Percentiles rank a stretch among this genome's conserved stretches.
phyloP scores from a whole-genome alignment of 1,284 basidiomycete species.

The Veloboletus limbatus region DNA sequence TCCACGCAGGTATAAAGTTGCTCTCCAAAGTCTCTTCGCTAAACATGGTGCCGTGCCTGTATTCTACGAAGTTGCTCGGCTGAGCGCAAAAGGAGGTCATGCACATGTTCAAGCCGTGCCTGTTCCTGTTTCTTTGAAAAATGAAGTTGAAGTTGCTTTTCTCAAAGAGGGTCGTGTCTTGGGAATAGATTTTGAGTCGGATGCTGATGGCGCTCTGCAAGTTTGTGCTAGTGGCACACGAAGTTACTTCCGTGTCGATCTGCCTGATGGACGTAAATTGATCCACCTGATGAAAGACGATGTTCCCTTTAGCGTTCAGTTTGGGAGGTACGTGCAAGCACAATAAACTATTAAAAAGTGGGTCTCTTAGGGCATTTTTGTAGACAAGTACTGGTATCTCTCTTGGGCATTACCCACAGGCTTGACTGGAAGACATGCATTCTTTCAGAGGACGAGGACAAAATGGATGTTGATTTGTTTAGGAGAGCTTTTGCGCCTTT shows the following conservation, averaged over 20 bases:
- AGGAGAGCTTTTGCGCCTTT: constrained; percentile 79
- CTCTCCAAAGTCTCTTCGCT: constrained; percentile 70
- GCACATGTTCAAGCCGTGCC: constrained; percentile 90
- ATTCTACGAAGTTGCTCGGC: constrained; percentile 84
- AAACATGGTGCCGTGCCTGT: constrained; percentile 69
- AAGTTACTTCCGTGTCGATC: constrained; percentile 87
- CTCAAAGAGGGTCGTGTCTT: constrained; percentile 57
- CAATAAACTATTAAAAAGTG: background rate
- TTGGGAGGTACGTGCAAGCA: constrained; percentile 72
- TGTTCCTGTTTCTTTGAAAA: constrained; percentile 60
- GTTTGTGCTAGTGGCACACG: constrained; percentile 51
- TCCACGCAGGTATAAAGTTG: constrained; percentile 68
- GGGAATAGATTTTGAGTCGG: constrained; percentile 66
- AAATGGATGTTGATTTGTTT: constrained; percentile 75
- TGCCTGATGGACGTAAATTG: constrained; percentile 83
- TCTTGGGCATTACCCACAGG: constrained; percentile 73
- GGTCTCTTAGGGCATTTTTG: constrained; percentile 1
- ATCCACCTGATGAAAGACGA: constrained; percentile 81
- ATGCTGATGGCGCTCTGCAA: constrained; percentile 62
- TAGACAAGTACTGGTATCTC: constrained; percentile 75
- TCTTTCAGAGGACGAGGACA: constrained; percentile 79
- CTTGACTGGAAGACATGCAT: constrained; percentile 89
- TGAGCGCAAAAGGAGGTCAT: constrained; percentile 86
- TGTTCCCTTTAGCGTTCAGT: constrained; percentile 84
- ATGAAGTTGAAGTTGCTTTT: constrained; percentile 71